Base-by-base conservation (phyloP, 202 grass and related monocot genomes). In the Panicum virgatum region DNA sequence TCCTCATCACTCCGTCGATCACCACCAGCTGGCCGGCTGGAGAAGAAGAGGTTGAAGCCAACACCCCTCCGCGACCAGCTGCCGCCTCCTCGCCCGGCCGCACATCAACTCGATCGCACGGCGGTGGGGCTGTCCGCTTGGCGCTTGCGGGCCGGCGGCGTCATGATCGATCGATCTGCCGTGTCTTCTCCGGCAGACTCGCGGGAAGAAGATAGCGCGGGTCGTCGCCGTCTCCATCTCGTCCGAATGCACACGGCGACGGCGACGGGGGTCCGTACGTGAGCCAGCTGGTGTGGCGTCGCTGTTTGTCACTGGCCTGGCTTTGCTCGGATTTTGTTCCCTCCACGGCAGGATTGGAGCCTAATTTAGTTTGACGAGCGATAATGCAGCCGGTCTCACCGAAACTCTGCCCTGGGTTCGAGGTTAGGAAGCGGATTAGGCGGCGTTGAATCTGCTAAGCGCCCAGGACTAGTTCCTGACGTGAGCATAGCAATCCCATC, bases 181-280 rank as follows among this genome's bases (percentile, higher is more conserved):
- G 82, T 84, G 64, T 13, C 62, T 77, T 77, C 73, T 47, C 52
- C 72, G 52, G 82, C 82, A 77, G 53, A 22, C 82, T 62, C 47
- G 12, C 52, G 20, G 16, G 77, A 84, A 20, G 51, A 69, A 12
- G 53, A 52, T 46, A 16, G 71, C 34, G 26, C 51, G 12, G 39
- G 51, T 60, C 73, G 64, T 40, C 42, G 40, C 29, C 29, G 40
- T 50, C 63, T 48, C 27, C 40, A 9, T 70, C 52, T 23, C 12
- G 27, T 58, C 46, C 2, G 18, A 75, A 64, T 32, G 20, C 12
- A 32, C n/a, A 56, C 6, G 59, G 38, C 26, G 46, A 72, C 60
- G 62, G 36, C 3, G 62, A 68, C 27, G n/a, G 26, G 30, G 23
- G 0, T 52, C 16, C 69, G 11, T n/a, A n/a, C 69, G 11, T 44